A percentile compares a stretch with the other conserved stretches of the same genome.
These are phyloP conservation scores for Cyberlindnera veronae DNA, from an alignment of 805 yeast genomes.

Conservation along the genomic window DNA sequence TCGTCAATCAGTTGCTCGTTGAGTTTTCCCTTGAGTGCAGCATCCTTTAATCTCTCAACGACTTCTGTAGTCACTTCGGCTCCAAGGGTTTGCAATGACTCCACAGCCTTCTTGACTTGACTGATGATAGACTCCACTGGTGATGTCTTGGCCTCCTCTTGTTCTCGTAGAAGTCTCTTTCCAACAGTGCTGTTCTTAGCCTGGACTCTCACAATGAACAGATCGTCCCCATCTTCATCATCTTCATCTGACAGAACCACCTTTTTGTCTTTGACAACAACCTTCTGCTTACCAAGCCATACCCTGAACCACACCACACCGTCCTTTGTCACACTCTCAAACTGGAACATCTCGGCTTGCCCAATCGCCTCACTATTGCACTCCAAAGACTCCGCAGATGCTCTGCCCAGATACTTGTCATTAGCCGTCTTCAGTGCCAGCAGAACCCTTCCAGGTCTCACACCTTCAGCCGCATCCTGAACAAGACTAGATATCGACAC, in stretches of 20 bases:
- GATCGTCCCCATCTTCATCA: slow-evolving; percentile 12
- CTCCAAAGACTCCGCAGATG: slow-evolving; percentile 15
- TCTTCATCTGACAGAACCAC: not conserved
- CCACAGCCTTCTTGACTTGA: slow-evolving; percentile 15
- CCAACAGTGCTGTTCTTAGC: slow-evolving; percentile 18
- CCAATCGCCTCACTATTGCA: slow-evolving; percentile 34
- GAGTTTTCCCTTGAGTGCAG: slow-evolving; percentile 28
- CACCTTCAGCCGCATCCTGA: not conserved
- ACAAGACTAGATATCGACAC: slow-evolving; percentile 11
- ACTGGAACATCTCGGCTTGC: slow-evolving; percentile 26
- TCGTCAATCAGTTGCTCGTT: slow-evolving; percentile 36
- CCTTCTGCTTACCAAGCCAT: not conserved
- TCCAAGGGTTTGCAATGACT: slow-evolving; percentile 18
- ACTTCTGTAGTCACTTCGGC: slow-evolving; percentile 21
- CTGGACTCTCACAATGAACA: slow-evolving; percentile 17
- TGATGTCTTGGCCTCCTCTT: slow-evolving; percentile 5
- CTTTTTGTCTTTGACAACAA: not conserved
- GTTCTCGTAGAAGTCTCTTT: slow-evolving; percentile 13
- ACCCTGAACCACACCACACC: slow-evolving; percentile 23
- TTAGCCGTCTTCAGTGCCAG: slow-evolving; percentile 29
- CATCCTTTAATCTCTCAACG: slow-evolving; percentile 15
- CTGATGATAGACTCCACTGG: not conserved
- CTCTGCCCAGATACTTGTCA: slow-evolving; percentile 27
- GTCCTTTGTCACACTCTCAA: slow-evolving; percentile 14
- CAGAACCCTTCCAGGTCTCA: slow-evolving; percentile 10